A percentile compares a stretch with the other conserved stretches of the same genome.
phyloP scores from a whole-genome alignment of 225 moss, liverwort and hornwort genomes.

The Antitrichia curtipendula region DNA sequence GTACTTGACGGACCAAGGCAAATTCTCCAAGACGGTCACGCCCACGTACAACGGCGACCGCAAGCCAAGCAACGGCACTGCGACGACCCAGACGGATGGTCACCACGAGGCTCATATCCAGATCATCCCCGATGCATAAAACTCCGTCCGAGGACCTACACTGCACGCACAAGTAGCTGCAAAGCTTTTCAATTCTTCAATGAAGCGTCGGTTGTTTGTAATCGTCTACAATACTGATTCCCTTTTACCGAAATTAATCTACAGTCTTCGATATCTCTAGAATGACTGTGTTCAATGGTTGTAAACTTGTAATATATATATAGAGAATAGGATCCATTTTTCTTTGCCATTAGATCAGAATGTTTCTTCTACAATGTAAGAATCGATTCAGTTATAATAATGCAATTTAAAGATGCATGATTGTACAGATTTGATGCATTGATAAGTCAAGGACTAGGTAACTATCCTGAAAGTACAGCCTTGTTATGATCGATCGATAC shows the following conservation, averaged over 20 bases:
- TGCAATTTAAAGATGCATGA: neutral
- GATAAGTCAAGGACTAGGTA: neutral
- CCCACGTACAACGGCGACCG: neutral
- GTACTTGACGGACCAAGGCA: conserved; percentile 29
- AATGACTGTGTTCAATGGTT: neutral
- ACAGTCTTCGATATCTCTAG: neutral
- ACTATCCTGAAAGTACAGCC: neutral
- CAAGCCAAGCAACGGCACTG: neutral
- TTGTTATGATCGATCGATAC: neutral
- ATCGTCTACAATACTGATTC: too few species aligned
- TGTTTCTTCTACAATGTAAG: neutral
- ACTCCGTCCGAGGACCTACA: neutral
- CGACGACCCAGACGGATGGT: neutral
- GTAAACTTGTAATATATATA: too few species aligned
- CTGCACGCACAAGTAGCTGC: neutral
- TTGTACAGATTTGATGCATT: neutral
- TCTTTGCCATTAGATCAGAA: neutral
- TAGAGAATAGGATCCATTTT: neutral
- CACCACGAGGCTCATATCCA: neutral
- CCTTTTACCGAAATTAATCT: neutral
- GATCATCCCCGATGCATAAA: neutral
- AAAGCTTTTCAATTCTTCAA: neutral
- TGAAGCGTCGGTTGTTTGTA: too few species aligned
- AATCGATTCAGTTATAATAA: neutral
- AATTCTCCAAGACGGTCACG: conserved; percentile 3